Evolutionary conservation across 345 rosid species (phyloP), one percentile per base, ranked within the genome.

Genomic region (Anastatica hierochuntica): DNA sequence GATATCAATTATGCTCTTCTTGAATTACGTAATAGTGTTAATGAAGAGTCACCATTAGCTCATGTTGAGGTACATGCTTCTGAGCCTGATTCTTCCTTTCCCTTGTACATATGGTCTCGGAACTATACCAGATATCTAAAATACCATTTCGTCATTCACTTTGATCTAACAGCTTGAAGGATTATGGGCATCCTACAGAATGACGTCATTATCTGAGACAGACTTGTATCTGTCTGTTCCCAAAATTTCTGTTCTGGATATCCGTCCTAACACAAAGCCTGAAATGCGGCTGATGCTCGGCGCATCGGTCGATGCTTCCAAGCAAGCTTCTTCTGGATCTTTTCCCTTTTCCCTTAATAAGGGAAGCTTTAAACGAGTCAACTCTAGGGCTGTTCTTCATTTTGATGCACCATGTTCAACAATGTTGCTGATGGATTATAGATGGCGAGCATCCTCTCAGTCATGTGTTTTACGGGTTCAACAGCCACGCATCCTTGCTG

Each of bases 241-340:
- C 37, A 88, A 76, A 56, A 81, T 92, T 70, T 88, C 97, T 60
- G 62, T 92, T 65, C 64, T 85, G 67, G 98, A 92, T 66, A 75
- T 76, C 56, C 98, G 96, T 66, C 83, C 90, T 60, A 74, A 72
- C 57, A 83, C 94, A 29, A 88, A 81, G 79, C 76, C 95, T 72
- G 98, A 92, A 74, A 85, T 92, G 98, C 88, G 95, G 20, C 74
- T 92, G 72, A 92, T 92, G 97, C 98, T 92, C 18, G 98, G 98
- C 44, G 83, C 94, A n/a, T 88, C 87, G 26, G 70, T 70, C 53
- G 98, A 92, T 77, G 83, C 88, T 66, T 79, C 76, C 35, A 92
- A 85, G 69, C 92, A 75, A 64, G 54, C 74, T 69, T 79, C 83
- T 59, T 43, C 73, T 39, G 95, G 79, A 73, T 82, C 77, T 55